These are phyloP conservation scores for Mycena haematopus DNA, from an alignment of 768 basidiomycete species.

Conservation along the genomic window DNA sequence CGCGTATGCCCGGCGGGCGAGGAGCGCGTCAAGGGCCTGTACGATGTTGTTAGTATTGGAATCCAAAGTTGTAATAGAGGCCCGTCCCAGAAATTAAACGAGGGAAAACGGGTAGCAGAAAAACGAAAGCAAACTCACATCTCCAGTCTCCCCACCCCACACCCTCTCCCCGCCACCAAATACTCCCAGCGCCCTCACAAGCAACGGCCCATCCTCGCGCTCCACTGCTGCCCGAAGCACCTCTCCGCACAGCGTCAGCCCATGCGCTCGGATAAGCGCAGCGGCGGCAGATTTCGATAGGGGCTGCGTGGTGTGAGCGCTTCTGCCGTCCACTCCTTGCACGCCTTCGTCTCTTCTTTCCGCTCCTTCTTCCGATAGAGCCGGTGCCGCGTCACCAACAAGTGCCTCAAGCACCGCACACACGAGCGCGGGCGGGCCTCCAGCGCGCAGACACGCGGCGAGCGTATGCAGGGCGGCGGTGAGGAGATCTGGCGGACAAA, in stretches of 20 bases:
- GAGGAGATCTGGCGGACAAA: constrained; percentile 48
- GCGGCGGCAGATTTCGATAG: background rate
- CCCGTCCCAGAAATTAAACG: no score
- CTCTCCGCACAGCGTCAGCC: constrained; percentile 38
- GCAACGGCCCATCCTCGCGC: constrained; percentile 29
- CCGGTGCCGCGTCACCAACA: constrained; percentile 42
- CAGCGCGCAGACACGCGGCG: constrained; percentile 36
- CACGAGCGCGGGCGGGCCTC: constrained; percentile 40
- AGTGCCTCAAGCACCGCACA: constrained; percentile 56
- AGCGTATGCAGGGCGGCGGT: constrained; percentile 55
- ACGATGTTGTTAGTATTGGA: background rate
- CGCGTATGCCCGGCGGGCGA: constrained; percentile 43
- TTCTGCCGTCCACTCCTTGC: no score
- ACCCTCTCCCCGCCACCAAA: constrained; percentile 48
- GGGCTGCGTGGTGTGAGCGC: background rate
- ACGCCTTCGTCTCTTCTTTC: constrained; percentile 20
- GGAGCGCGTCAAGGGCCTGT: constrained; percentile 55
- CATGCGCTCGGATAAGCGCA: constrained; percentile 26
- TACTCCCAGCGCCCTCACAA: constrained; percentile 54
- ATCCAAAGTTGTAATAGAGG: no score
- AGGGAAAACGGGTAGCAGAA: background rate
- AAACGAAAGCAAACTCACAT: constrained; percentile 46
- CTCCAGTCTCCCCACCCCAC: constrained; percentile 41
- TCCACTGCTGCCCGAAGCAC: constrained; percentile 43
- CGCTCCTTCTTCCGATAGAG: constrained; percentile 4